Evolutionary conservation across 2,329 filamentous ascomycete genomes (phyloP).

Genomic region (Monosporascus sp.): DNA sequence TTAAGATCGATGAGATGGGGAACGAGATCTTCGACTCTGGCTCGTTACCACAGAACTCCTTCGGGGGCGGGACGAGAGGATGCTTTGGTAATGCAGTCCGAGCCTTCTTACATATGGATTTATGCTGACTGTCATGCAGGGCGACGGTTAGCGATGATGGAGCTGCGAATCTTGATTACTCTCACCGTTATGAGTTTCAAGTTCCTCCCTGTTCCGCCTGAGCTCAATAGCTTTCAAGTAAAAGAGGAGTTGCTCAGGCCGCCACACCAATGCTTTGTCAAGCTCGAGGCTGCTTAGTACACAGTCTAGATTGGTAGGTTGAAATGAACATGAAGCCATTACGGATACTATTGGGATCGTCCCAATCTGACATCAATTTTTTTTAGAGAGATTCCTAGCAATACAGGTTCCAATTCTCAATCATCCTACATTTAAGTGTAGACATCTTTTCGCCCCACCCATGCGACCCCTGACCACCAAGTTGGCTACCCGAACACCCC

Average conservation of each 20-base stretch:
- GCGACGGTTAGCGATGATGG: constrained; percentile 11
- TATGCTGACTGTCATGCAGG: constrained; percentile 1
- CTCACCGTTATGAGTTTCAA: constrained; percentile 11
- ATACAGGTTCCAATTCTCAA: too few relatives aligned
- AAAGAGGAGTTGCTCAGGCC: constrained; percentile 8
- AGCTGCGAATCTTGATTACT: constrained; percentile 13
- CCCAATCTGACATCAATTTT: too few relatives aligned
- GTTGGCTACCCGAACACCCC: too few relatives aligned
- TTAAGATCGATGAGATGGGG: constrained; percentile 5
- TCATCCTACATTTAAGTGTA: too few relatives aligned
- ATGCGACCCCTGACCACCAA: too few relatives aligned
- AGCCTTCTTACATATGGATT: neutral
- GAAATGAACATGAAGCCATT: too few relatives aligned
- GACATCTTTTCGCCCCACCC: too few relatives aligned
- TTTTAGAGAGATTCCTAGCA: too few relatives aligned
- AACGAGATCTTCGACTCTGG: constrained; percentile 7
- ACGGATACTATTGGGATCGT: too few relatives aligned
- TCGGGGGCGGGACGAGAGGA: constrained; percentile 11
- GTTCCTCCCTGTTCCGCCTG: constrained; percentile 7
- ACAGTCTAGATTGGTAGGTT: too few relatives aligned
- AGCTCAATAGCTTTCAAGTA: constrained; percentile 10
- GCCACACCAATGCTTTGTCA: constrained; percentile 9
- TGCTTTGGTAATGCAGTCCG: constrained; percentile 11
- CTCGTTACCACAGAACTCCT: constrained; percentile 8
- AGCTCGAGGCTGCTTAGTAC: constrained; percentile 5